Percentiles rank a stretch among this genome's conserved stretches.
These are phyloP conservation scores for Lenzites betulinus DNA, from an alignment of 768 basidiomycete species.

Conservation along the genomic window DNA sequence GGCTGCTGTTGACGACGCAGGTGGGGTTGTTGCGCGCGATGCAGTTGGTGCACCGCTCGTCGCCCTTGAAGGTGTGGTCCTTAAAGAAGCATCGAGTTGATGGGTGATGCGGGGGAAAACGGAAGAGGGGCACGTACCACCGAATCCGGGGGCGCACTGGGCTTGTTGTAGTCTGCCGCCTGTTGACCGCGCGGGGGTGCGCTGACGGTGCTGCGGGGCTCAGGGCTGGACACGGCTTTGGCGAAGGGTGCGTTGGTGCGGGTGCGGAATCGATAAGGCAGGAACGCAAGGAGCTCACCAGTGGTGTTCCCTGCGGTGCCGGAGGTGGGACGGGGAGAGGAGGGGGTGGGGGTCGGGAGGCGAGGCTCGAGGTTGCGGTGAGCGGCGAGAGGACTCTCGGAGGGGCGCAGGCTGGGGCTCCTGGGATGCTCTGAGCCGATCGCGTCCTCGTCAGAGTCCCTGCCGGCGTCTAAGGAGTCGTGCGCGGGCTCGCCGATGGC, in stretches of 20 bases:
- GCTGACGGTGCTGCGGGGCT: slow-evolving; percentile 21
- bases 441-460: slow-evolving; percentile 22
- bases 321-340: slow-evolving; percentile 12
- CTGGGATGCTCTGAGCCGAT: slow-evolving; percentile 24
- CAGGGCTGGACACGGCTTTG: slow-evolving; percentile 16
- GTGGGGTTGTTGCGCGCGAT: slow-evolving; percentile 19
- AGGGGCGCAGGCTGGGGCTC: slow-evolving; percentile 20
- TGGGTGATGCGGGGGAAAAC: neutral
- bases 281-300: slow-evolving; percentile 14
- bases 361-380: slow-evolving; percentile 13
- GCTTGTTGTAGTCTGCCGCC: slow-evolving; percentile 12
- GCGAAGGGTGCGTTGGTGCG: slow-evolving; percentile 5
- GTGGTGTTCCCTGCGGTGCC: slow-evolving; percentile 19
- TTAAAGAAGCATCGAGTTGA: neutral
- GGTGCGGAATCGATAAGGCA: slow-evolving; percentile 11
- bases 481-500: slow-evolving; percentile 19
- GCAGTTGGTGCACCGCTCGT: slow-evolving; percentile 21
- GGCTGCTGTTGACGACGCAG: slow-evolving; percentile 23
- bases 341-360: slow-evolving; percentile 7
- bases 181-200: slow-evolving; percentile 14
- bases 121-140: slow-evolving; percentile 12
- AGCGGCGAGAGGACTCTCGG: slow-evolving; percentile 15
- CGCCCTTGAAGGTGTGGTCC: slow-evolving; percentile 19
- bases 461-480: slow-evolving; percentile 15
- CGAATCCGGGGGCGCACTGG: slow-evolving; percentile 7